Percentiles rank a stretch among this genome's conserved stretches.
Conservation (phyloP, 305 asterid genomes). For the Rubia tinctorum region DNA sequence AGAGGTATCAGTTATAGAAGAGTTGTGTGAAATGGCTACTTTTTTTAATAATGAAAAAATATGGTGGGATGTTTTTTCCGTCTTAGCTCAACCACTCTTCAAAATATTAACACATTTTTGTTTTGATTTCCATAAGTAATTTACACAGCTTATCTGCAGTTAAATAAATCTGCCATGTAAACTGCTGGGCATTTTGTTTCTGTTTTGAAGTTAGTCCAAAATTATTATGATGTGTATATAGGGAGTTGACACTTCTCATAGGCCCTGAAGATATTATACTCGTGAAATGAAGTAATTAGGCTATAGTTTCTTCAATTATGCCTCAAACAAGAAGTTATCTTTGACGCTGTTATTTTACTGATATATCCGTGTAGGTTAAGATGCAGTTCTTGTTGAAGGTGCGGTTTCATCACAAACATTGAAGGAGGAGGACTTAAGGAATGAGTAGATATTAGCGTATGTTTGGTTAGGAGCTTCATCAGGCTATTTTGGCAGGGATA, state of each 20-base stretch:
- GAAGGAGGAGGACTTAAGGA: constrained; percentile 29
- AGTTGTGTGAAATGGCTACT: neutral
- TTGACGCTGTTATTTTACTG: neutral
- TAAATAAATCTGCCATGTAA: neutral
- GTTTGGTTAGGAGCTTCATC: neutral
- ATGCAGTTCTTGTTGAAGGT: constrained; percentile 93
- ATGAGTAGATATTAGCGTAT: neutral
- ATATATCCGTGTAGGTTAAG: constrained; percentile 64
- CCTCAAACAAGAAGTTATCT: neutral
- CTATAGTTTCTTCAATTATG: neutral
- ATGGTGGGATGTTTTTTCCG: neutral
- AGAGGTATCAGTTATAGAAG: neutral
- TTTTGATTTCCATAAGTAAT: neutral
- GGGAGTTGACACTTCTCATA: neutral
- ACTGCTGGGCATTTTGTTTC: neutral
- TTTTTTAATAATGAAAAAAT: neutral
- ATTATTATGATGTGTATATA: neutral
- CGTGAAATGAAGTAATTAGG: neutral
- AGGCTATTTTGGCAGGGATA: constrained; percentile 1
- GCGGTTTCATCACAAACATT: constrained; percentile 79
- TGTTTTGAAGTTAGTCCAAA: neutral
- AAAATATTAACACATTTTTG: no score
- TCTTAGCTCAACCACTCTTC: no score
- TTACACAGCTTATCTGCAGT: neutral
- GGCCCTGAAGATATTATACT: neutral